Base-by-base conservation (phyloP, 768 basidiomycete species). In the Gelatoporia subvermispora region DNA sequence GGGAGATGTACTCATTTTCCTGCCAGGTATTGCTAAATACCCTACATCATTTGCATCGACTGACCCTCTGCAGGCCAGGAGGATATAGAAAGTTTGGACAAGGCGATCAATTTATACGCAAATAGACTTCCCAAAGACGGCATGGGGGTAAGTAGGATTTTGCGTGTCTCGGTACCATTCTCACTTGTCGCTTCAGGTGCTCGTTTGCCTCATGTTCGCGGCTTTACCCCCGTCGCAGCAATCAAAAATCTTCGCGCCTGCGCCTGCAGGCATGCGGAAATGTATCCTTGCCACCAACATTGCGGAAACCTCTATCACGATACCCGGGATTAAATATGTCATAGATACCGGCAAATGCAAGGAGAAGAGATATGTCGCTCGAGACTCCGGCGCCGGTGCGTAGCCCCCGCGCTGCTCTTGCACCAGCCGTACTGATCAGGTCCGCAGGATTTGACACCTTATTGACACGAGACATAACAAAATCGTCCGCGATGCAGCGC, bases 261-360 rank as follows among this genome's bases (percentile, higher is more conserved):
- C 88, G 0, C 81, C 86, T 13, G 62, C 78, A 1, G 76, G 81
- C 45, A 80, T 78, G 2, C 81, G 96, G 48, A 94, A 97, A 67
- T 88, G 93, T 67, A 92, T 99, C 53, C 73, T 99, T 35, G 87
- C 96, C 2, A 99, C 96, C 16, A 99, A 98, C 66, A 94, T 99
- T 50, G 96, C 96, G 10, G 96, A 99, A 67, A 98, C 96, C 0
- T 91, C 88, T 11, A 92, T 99, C 63, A 98, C 96, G 13, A 96
- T 99, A 61, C 93, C 94, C 3, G 93, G 93, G 0, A 84, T 99
- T 48, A 86, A 81, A 59, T 98, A 90, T 65, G 94, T 99, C 7
- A 89, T 99, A 35, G 96, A 99, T 67, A 88, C 92, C 0, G 96
- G 96, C 2, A 87, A 93, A 65, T 90, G 87, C 61, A 99, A 98